These are phyloP conservation scores for Metschnikowia kofuensis DNA, from an alignment of 805 yeast genomes.

Conservation along the genomic window DNA sequence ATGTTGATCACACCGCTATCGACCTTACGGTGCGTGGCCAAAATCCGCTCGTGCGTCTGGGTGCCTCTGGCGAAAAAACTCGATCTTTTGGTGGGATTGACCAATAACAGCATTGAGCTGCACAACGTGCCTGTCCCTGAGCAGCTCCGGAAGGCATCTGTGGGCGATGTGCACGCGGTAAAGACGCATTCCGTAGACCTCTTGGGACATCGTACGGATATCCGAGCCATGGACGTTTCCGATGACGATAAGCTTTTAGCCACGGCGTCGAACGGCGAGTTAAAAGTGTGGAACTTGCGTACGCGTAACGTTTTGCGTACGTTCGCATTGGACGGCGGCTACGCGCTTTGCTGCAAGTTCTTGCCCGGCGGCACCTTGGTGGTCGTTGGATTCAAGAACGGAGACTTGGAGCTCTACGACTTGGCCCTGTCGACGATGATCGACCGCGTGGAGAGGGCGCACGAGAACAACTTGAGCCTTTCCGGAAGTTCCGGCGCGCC, in stretches of 20 bases:
- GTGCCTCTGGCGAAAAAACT: conserved; percentile 41
- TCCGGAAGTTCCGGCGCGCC: no score
- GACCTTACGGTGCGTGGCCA: conserved; percentile 59
- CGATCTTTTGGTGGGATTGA: conserved; percentile 62
- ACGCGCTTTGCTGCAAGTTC: conserved; percentile 75
- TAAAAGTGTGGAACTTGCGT: conserved; percentile 84
- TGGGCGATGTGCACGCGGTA: conserved; percentile 41
- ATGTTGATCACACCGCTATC: conserved; percentile 69
- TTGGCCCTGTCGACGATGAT: conserved; percentile 76
- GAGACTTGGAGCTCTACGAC: conserved; percentile 81
- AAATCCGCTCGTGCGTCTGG: conserved; percentile 69
- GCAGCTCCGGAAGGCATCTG: conserved; percentile 42
- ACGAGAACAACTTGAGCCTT: conserved; percentile 23
- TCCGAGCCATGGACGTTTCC: conserved; percentile 79
- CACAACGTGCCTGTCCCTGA: conserved; percentile 59
- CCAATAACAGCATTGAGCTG: conserved; percentile 74
- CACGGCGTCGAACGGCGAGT: conserved; percentile 85
- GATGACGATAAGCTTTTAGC: conserved; percentile 77
- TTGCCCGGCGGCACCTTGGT: conserved; percentile 90
- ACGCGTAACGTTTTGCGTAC: conserved; percentile 78
- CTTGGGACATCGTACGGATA: conserved; percentile 87
- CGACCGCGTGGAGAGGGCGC: conserved; percentile 68
- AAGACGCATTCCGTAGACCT: conserved; percentile 62
- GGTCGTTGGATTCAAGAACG: conserved; percentile 85
- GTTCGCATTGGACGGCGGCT: conserved; percentile 70